Conservation (phyloP, 208 protist species). For the Endotrypanum monterogeii region DNA sequence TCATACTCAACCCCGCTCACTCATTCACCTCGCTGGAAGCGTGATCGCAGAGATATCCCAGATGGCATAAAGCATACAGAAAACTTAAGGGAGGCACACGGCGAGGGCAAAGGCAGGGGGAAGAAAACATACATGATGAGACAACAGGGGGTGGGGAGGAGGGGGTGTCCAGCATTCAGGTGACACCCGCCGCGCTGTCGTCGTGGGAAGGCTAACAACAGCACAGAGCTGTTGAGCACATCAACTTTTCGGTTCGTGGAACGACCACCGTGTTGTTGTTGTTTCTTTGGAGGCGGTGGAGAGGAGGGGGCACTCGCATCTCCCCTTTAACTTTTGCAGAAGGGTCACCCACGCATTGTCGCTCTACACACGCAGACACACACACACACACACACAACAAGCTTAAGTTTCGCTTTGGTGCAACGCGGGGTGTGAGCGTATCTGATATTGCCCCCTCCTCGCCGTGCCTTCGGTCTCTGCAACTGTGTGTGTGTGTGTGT, state of each 20-base stretch:
- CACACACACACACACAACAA: not conserved
- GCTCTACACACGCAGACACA: too few relatives aligned
- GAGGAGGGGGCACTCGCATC: too few relatives aligned
- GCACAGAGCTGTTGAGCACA: not conserved
- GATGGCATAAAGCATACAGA: not conserved
- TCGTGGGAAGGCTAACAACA: not conserved
- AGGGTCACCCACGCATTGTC: too few relatives aligned
- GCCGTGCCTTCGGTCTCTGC: not conserved
- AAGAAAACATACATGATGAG: not conserved
- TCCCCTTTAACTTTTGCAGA: too few relatives aligned
- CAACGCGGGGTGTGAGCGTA: not conserved
- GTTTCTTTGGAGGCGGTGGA: too few relatives aligned
- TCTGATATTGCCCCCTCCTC: not conserved
- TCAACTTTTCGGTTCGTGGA: not conserved
- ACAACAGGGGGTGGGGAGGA: not conserved
- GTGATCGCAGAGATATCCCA: not conserved
- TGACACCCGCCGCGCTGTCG: not conserved
- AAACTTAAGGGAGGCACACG: not conserved
- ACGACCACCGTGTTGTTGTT: not conserved
- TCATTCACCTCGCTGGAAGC: not conserved
- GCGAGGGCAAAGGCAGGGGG: too few relatives aligned
- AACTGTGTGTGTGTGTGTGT: constrained; percentile 5
- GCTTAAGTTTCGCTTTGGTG: not conserved
- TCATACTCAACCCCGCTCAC: not conserved
- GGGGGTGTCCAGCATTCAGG: not conserved